phyloP scores from a whole-genome alignment of 2,329 filamentous ascomycete genomes.

The Paecilomyces formosus region DNA sequence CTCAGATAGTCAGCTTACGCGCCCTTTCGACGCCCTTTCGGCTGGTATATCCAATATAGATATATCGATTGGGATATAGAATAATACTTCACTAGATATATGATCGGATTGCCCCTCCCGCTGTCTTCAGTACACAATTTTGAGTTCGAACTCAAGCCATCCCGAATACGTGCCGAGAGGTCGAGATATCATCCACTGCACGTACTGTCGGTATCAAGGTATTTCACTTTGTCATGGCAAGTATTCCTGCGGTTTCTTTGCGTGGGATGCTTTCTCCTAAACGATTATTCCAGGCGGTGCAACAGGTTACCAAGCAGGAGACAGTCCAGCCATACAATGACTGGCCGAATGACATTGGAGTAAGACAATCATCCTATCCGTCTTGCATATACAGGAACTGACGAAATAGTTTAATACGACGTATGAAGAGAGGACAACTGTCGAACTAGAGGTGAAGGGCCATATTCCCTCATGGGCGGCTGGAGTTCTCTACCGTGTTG shows the following conservation, averaged over 20 bases:
- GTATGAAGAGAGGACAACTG: constrained; percentile 57
- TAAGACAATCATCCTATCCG: constrained; percentile 19
- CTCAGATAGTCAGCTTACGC: background rate
- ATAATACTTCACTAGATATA: background rate
- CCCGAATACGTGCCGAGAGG: background rate
- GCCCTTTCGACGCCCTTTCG: background rate
- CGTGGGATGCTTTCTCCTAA: background rate
- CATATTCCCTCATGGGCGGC: constrained; percentile 63
- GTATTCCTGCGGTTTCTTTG: background rate
- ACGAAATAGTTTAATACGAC: constrained; percentile 56
- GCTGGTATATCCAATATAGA: background rate
- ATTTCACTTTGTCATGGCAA: background rate
- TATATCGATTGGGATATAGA: background rate
- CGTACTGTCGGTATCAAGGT: background rate
- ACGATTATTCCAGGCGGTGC: background rate
- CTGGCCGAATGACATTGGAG: constrained; percentile 47
- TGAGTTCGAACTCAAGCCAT: background rate
- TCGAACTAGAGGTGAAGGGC: constrained; percentile 58
- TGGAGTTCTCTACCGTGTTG: constrained; percentile 66
- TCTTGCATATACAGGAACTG: constrained; percentile 5
- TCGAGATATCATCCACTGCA: background rate
- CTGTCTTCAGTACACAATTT: background rate
- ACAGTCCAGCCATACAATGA: constrained; percentile 27
- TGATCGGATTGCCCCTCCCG: background rate
- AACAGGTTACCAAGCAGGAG: background rate